Evolutionary conservation across 116 monocot genomes (phyloP), one percentile per base, ranked within the genome.

Genomic region (Dioscorea cayenensis): DNA sequence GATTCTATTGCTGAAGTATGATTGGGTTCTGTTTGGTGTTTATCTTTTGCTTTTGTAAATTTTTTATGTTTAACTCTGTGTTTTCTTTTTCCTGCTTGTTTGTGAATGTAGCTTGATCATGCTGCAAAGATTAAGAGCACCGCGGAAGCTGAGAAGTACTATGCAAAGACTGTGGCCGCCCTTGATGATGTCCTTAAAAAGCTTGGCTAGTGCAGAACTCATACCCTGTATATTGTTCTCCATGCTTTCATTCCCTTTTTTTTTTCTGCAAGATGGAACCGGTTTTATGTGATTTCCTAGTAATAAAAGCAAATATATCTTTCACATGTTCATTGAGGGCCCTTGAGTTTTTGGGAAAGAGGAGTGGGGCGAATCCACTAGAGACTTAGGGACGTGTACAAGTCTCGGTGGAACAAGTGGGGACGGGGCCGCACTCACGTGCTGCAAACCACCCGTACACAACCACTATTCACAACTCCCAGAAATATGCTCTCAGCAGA

Each of bases 111-210:
- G 95, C 80, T 95, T 60, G 86, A 91, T 58, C 77, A 95, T 71
- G 95, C 91, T 6, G 95, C 91, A 5, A 95, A 91, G 83, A 81
- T 83, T 28, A 95, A 95, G 91, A 91, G 82, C 89, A 6, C 72
- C 18, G 1, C 67, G 28, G 71, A 85, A 60, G 95, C 95, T 0
- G 91, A 81, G 79, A 91, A 91, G 62, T 91, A 79, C 67, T 95
- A 89, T 14, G 79, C 85, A 2, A 68, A 49, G 64, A 81, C 95
- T 65, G 89, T 80, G 66, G 79, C 87, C 19, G 83, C 77, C 48
- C 70, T 95, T 7, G 83, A 79, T 32, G 80, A 85, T 71, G 86
- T 95, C 64, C 14, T 95, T 17, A 70, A 87, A 79, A 95, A 92
- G 76, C 72, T 95, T 19, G 95, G 95, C 36, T 87, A 87, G 75